Base-by-base conservation (phyloP, 768 basidiomycete species). In the Rhizopogon salebrosus region DNA sequence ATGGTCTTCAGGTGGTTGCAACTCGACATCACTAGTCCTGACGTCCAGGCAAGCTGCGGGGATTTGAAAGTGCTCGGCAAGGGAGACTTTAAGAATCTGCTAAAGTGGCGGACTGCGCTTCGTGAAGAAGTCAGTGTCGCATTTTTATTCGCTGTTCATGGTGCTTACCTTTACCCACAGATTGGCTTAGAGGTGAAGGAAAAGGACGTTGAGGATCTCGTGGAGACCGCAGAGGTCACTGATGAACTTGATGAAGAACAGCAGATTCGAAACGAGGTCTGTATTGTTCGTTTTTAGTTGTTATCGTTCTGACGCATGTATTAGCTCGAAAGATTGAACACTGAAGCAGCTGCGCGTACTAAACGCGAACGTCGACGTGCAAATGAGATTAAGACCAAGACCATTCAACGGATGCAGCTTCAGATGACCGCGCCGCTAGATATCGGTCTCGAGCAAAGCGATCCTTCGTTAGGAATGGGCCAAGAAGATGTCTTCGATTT, bases 361-460 rank as follows among this genome's bases (percentile, higher is more conserved):
- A 93, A 92, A 67, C 86, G 89, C 7, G 89, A 92, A 60, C 80
- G 89, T 49, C 82, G 93, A 50, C 80, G 84, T 34, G 83, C 86
- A 2, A 98, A 98, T 69, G 97, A 98, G 72, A 75, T 89, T 63
- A 92, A 89, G 70, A 77, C 80, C 26, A 83, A 87, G 58, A 90
- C 92, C 1, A 85, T 98, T 37, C 91, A 92, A 64, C 87, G 95
- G 49, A 89, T 98, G 83, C 97, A 98, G 66, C 78, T 98, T 41
- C 87, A 91, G 64, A 99, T 99, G 97, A 91, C 89, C 11, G 92
- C 93, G 18, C 97, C 97, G n/a, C 74, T 95, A 59, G 97, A 98
- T 61, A 94, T 98, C 57, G 95, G 94, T 65, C 69, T 94, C 54
- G 91, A 93, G 62, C 88, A 89, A 60, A 76, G 80, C 49, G 93